Evolutionary conservation across 1,284 basidiomycete genomes (phyloP).

Genomic region (Malassezia psittaci): DNA sequence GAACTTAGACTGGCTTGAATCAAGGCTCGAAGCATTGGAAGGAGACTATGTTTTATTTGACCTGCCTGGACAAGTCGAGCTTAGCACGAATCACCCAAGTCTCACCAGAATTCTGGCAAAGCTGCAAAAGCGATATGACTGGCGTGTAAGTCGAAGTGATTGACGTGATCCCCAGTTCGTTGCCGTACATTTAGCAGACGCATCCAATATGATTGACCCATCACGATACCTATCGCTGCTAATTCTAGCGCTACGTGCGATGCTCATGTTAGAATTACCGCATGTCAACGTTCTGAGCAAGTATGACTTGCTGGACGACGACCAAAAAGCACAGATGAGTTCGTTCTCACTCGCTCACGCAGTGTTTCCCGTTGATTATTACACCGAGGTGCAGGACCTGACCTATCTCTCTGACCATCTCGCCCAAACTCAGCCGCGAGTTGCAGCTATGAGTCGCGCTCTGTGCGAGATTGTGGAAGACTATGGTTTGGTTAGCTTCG

Average conservation of each 20-base stretch:
- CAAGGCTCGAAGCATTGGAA: slow-evolving; percentile 52
- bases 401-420: slow-evolving; percentile 64
- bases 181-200: slow-evolving; percentile 87
- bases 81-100: slow-evolving; percentile 75
- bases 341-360: slow-evolving; percentile 9
- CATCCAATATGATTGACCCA: slow-evolving; percentile 91
- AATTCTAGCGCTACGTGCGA: slow-evolving; percentile 79
- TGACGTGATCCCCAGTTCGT: slow-evolving; percentile 58
- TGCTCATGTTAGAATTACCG: slow-evolving; percentile 95
- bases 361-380: slow-evolving; percentile 93
- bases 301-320: slow-evolving; percentile 64
- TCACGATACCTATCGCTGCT: slow-evolving; percentile 88
- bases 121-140: slow-evolving; percentile 61
- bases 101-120: slow-evolving; percentile 60
- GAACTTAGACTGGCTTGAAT: slow-evolving; percentile 84
- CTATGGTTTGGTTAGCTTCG: slow-evolving; percentile 86
- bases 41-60: slow-evolving; percentile 77
- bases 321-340: slow-evolving; percentile 22
- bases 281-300: slow-evolving; percentile 96
- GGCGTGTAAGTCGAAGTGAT: slow-evolving; percentile 16
- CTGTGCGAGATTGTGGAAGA: slow-evolving; percentile 88
- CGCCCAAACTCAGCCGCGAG: slow-evolving; percentile 17
- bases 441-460: slow-evolving; percentile 62
- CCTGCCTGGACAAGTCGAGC: slow-evolving; percentile 91
- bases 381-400: slow-evolving; percentile 94